phyloP scores from a whole-genome alignment of 2,329 filamentous ascomycete species.

The Fusarium sp. region DNA sequence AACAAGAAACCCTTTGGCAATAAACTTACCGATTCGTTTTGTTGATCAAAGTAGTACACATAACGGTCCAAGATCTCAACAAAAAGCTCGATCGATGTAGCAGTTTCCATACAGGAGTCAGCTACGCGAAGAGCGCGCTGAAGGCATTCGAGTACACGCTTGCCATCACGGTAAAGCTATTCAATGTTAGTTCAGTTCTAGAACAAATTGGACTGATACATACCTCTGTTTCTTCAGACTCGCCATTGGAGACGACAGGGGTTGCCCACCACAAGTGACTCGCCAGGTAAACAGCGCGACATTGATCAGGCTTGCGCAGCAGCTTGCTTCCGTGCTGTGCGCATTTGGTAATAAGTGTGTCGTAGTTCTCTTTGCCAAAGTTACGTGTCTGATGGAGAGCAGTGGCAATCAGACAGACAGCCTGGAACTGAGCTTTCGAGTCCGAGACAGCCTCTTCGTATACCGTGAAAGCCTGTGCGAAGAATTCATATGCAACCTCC shows the following conservation, averaged over 20 bases:
- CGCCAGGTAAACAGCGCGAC: conserved; percentile 93
- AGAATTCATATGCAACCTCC: conserved; percentile 97
- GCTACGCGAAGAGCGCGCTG: conserved; percentile 95
- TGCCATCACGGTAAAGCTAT: conserved; percentile 95
- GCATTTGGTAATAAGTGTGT: conserved; percentile 97
- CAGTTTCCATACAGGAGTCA: conserved; percentile 98
- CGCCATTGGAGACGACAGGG: conserved; percentile 80
- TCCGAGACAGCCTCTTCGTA: conserved; percentile 98
- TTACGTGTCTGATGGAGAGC: conserved; percentile 89
- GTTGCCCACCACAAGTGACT: conserved; percentile 99
- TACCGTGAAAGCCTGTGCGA: conserved; percentile 96
- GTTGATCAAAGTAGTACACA: conserved; percentile 99
- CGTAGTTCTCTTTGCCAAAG: conserved; percentile 97
- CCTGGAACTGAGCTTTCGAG: conserved; percentile 96
- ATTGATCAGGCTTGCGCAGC: conserved; percentile 97
- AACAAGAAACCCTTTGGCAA: not conserved
- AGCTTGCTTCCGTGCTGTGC: conserved; percentile 97
- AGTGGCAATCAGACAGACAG: conserved; percentile 92
- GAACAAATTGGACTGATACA: conserved; percentile 53
- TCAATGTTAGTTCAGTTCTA: conserved; percentile 36
- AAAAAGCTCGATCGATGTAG: conserved; percentile 96
- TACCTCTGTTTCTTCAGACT: conserved; percentile 85
- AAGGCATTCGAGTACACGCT: conserved; percentile 94
- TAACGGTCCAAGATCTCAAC: conserved; percentile 98
- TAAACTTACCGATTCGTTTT: conserved; percentile 87